Base-by-base conservation (phyloP, 2,329 filamentous ascomycete genomes). In the Rhinocladiella mackenziei region DNA sequence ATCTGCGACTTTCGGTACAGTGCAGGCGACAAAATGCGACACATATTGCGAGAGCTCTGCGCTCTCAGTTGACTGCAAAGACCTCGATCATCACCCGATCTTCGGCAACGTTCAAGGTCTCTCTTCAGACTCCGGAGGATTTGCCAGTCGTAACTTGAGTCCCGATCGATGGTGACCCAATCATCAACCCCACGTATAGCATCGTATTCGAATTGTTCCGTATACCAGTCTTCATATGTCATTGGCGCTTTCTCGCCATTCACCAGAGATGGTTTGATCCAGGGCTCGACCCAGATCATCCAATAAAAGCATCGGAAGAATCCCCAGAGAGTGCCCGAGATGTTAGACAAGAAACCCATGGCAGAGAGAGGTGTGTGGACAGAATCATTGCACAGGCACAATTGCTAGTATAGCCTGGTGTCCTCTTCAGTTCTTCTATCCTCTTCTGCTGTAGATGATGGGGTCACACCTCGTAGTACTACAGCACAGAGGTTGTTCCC, bases 1-100 rank as follows among this genome's bases (percentile, higher is more conserved):
- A 85, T 84, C 61, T 92, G 92, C 9, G 87, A 84, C 45, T 83
- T 78, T 58, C 89, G 89, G 68, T 89, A 96, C 1, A 96, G 72
- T 51, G 81, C 81, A 2, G 86, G 80, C 1, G 83, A 78, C 1
- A 86, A 87, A 56, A 96, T 94, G 62, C 94, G 94, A 45, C 88
- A 89, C n/a, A 94, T 72, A 59, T 96, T 95, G 25, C 89, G 81
- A 20, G 94, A 42, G 19, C 48, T 48, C 18, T 54, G 51, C 17
- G 41, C 39, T n/a, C 48, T 18, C n/a, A 54, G 32, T 18, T 48
- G 48, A 39, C 45, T 45, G 37, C 48, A 54, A 8, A 54, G 39
- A 1, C 38, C 43, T 20, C 48, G 39, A 19, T 50, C 45, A 14
- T 54, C 51, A 5, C 44, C 44, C 4, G 43, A 14, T 26, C 35